Evolutionary conservation across 1,284 basidiomycete genomes (phyloP).

Genomic region (Pyrrhoderma lamaoense): DNA sequence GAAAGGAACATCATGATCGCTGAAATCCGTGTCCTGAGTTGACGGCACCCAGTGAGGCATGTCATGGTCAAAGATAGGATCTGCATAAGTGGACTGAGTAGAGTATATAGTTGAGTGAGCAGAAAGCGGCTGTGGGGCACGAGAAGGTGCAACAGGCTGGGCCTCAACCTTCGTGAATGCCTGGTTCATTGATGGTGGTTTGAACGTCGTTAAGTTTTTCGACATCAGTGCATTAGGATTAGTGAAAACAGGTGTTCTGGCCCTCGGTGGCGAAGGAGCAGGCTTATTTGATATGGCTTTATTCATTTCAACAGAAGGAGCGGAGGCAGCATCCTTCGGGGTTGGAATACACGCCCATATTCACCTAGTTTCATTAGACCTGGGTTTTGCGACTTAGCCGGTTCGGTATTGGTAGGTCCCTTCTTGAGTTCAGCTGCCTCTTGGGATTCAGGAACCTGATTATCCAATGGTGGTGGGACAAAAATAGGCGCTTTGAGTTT

Average conservation of each 20-base stretch:
- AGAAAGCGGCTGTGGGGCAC: slow-evolving; percentile 31
- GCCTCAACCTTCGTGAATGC: slow-evolving; percentile 26
- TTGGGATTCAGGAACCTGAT: background rate
- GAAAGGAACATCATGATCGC: slow-evolving; percentile 30
- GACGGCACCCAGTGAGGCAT: slow-evolving; percentile 46
- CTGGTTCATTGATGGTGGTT: slow-evolving; percentile 26
- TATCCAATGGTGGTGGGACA: background rate
- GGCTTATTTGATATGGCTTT: slow-evolving; percentile 39
- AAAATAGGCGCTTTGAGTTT: background rate
- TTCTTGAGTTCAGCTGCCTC: slow-evolving; percentile 19
- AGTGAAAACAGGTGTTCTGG: slow-evolving; percentile 27
- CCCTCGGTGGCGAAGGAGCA: slow-evolving; percentile 40
- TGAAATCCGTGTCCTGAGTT: slow-evolving; percentile 54
- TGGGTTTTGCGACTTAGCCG: slow-evolving; percentile 20
- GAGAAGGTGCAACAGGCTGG: slow-evolving; percentile 32
- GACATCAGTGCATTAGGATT: slow-evolving; percentile 49
- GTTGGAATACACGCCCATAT: slow-evolving; percentile 10
- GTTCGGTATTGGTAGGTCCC: slow-evolving; percentile 49
- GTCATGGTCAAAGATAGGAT: slow-evolving; percentile 42
- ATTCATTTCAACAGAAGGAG: slow-evolving; percentile 21
- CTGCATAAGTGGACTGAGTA: slow-evolving; percentile 46
- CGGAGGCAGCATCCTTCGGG: background rate
- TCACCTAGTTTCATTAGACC: background rate
- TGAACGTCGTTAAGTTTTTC: slow-evolving; percentile 38
- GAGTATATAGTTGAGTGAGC: slow-evolving; percentile 34